Base-by-base conservation (phyloP, 768 basidiomycete species). In the Boletus speciosus region DNA sequence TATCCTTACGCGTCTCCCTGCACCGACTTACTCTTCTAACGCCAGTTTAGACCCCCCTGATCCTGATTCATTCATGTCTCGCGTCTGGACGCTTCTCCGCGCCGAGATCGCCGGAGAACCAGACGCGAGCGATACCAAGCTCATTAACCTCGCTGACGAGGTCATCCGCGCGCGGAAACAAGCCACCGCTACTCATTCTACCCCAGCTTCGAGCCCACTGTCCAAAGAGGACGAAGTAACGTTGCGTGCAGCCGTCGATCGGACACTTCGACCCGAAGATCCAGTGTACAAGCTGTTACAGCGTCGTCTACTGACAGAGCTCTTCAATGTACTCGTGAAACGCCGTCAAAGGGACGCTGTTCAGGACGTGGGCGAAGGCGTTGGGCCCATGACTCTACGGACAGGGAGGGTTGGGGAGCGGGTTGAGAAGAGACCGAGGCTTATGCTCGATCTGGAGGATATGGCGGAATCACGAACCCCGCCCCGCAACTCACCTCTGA, bases 91-190 rank as follows among this genome's bases (percentile, higher is more conserved):
- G 3, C 77, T 89, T 11, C 77, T 90, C 21, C 76, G 76, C 56
- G 69, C 74, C 16, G 85, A 87, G 59, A 78, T 88, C 41, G 69
- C 76, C 2, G 54, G 61, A 52, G 62, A 69, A 37, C 62, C 69
- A 1, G 67, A 56, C n/a, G 57, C 68, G 19, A 62, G 67, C 14
- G 67, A 70, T 19, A 84, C 83, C 16, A 86, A 84, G 61, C 66
- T 89, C 36, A 65, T 83, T 43, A 83, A 90, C 64, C 78, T 90
- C 25, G 85, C 84, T 1, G 88, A 90, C 62, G 88, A 90, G 64
- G 82, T 90, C 42, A 66, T 89, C 31, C 82, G 78, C 23, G 81
- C 81, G 6, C 77, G 77, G 31, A 69, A 71, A 29, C 64, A 70
- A 19, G 55, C 60, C 29, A 46, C 42, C 14, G 37, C 44, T 40